Conservation (phyloP, 164 flowering plant species). For the Hamamelis virginiana region DNA sequence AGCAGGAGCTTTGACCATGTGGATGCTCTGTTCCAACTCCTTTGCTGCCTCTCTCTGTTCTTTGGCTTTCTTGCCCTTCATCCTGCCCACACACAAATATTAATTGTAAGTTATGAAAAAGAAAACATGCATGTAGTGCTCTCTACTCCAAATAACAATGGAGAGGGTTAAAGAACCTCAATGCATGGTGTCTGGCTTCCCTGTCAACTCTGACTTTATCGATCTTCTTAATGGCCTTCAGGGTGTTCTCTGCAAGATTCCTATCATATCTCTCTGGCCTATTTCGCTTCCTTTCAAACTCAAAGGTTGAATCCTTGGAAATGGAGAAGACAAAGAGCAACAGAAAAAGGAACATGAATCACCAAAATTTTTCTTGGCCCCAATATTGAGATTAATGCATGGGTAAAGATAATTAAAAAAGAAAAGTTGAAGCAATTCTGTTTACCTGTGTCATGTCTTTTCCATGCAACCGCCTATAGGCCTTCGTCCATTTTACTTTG, state of each 20-base stretch:
- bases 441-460: constrained; percentile 91
- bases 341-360: neutral
- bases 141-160: neutral
- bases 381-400: neutral
- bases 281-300: constrained; percentile 68
- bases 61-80: constrained; percentile 42
- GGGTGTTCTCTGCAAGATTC: constrained; percentile 45
- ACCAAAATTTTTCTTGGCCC: neutral
- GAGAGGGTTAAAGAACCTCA: constrained; percentile 30
- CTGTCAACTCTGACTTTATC: constrained; percentile 49
- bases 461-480: constrained; percentile 74
- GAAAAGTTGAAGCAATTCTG: neutral
- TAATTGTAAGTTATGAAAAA: neutral
- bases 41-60: constrained; percentile 36
- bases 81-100: constrained; percentile 26
- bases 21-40: constrained; percentile 60
- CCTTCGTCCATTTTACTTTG: constrained; percentile 94
- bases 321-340: neutral
- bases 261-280: constrained; percentile 78
- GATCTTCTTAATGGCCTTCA: constrained; percentile 63
- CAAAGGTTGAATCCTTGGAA: constrained; percentile 58
- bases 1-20: constrained; percentile 54
- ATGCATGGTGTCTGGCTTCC: constrained; percentile 30
- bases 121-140: neutral
- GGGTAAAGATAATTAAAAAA: neutral